Base-by-base conservation (phyloP, 1,284 basidiomycete species). In the Ustilago tritici region DNA sequence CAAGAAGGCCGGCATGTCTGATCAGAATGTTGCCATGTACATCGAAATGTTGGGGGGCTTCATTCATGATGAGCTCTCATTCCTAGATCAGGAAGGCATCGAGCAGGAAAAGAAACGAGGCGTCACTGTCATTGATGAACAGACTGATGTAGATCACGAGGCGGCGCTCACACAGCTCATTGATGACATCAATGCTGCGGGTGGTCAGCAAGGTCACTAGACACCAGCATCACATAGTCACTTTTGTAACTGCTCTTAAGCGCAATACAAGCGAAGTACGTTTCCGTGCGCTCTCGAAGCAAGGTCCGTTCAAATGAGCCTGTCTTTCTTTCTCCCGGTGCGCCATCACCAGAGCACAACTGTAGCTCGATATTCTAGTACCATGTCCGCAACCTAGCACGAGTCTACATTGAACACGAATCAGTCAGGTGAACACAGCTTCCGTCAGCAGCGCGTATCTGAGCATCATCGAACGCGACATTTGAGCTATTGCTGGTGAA, bases 21-120 rank as follows among this genome's bases (percentile, higher is more conserved):
- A 73, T 40, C 28, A 64, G n/a, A 36, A 35, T 12, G 58, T 47
- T 10, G 19, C 31, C 4, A 14, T 50, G 32, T 61, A 64, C n/a
- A 40, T 64, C 40, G 65, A 73, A 1, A 59, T 73, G 60, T 23
- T 23, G 23, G 58, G 32, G 4, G 62, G 52, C 19, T 43, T 31
- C 7, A 23, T 56, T 23, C 56, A n/a, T 40, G 65, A 56, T 19
- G 4, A 65, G 40, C 56, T 73, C 36, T 15, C 36, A 4, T 61
- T 57, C 55, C 58, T 57, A 3, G 61, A 58, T 41, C 19, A 64
- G 23, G 50, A 34, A 23, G 56, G 23, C 4, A 52, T 68, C 36
- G 61, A 63, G 4, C 6, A 56, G 43, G 64, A 73, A 40, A 58
- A 38, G n/a, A 3, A 61, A 50, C 57, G 65, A 1, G 70, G 70